Evolutionary conservation across 176 grass and related monocot species (phyloP).

Genomic region (Avena insularis): DNA sequence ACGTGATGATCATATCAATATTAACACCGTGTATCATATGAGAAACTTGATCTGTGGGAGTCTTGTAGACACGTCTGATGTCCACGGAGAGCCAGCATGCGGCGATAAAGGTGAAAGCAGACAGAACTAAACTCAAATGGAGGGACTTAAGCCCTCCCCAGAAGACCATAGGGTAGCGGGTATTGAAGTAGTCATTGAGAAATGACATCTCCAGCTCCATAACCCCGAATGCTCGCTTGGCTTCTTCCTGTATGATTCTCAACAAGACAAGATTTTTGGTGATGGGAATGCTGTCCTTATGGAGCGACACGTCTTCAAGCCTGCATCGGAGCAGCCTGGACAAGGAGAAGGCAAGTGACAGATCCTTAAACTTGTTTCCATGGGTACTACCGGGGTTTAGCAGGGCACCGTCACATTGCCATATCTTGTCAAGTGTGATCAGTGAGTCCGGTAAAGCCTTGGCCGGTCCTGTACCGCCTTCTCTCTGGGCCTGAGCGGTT

Average conservation of each 20-base stretch:
- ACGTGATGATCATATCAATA: background rate
- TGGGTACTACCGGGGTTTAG: too few relatives aligned
- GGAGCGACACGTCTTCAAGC: background rate
- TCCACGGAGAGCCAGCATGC: background rate
- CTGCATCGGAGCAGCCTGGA: conserved; percentile 19
- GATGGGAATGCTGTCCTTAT: background rate
- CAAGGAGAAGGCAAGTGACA: conserved; percentile 17
- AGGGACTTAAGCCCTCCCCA: background rate
- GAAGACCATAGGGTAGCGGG: conserved; percentile 32
- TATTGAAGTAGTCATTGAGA: conserved; percentile 24
- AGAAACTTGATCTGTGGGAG: background rate
- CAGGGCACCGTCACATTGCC: too few relatives aligned
- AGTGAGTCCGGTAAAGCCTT: too few relatives aligned
- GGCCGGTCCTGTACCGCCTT: too few relatives aligned
- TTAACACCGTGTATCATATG: background rate
- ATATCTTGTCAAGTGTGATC: too few relatives aligned
- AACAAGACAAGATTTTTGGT: background rate
- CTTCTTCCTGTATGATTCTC: background rate
- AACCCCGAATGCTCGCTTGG: background rate
- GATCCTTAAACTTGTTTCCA: background rate
- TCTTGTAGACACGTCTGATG: background rate
- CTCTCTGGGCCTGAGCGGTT: too few relatives aligned
- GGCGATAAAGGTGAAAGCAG: background rate
- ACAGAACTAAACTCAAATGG: background rate
- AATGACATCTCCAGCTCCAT: background rate